Base-by-base conservation (phyloP, 2,329 filamentous ascomycete species). In the Nigrograna mackinnonii region DNA sequence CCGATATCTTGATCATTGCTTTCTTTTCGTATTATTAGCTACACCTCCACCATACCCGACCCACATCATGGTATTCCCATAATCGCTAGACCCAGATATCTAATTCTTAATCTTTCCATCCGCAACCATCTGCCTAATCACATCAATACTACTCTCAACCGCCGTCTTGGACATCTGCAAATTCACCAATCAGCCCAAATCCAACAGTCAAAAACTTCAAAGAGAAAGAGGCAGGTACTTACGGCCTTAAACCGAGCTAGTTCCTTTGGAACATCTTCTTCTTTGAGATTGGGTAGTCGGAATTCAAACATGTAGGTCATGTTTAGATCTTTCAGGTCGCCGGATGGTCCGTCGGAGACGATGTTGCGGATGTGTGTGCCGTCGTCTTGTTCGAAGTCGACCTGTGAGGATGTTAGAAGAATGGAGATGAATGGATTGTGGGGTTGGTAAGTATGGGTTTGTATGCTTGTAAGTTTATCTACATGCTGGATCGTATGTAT, bases 241-340 rank as follows among this genome's bases (percentile, higher is more conserved):
- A 63, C 61, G 3, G 33, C 50, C 35, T 59, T 59, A 4, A 62
- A 21, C 38, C 46, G 60, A 43, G 58, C 47, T 13, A 41, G 35
- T 41, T 66, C 44, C 45, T 62, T 46, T 41, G 57, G 55, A 12
- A 54, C 59, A 22, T 59, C 66, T 22, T 63, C 66, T 33, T 63
- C 61, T 22, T 63, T 36, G 3, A 74, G 46, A 32, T 69, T 45
- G 1, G 65, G 63, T 34, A 68, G 49, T 14, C 55, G 50, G 55
- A 69, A 70, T 45, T 76, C 69, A 54, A 77, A 77, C 17, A 65
- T 67, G 46, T 75, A 78, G 11, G 72, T 77, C 68, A 78, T 69
- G 24, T 68, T 51, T 38, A 72, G 51, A 36, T 72, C 69, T 6
- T 53, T 46, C 12, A 57, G 58, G 12, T 50, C 52, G 22, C 67